Percentiles rank a stretch among this genome's conserved stretches.
These are phyloP conservation scores for Berberis vulgaris DNA, from an alignment of 164 flowering plant species.

Conservation along the genomic window DNA sequence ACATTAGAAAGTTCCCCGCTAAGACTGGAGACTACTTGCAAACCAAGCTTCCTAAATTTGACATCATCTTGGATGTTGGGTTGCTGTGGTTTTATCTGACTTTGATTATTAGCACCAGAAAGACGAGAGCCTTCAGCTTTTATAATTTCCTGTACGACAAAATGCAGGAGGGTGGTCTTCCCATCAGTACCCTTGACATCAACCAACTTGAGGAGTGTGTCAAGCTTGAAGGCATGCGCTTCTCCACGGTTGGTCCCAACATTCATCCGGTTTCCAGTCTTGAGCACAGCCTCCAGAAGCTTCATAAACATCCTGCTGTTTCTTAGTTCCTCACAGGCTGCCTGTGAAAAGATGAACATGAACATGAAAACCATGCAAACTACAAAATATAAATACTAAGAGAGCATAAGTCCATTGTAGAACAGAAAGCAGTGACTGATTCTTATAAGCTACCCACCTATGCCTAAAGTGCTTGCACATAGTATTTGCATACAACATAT, in stretches of 20 bases:
- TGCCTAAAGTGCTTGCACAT: too few species aligned
- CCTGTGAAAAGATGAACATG: slow-evolving; percentile 27
- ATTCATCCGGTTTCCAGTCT: slow-evolving; percentile 88
- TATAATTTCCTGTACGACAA: slow-evolving; percentile 88
- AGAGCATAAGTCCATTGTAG: too few species aligned
- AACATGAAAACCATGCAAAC: too few species aligned
- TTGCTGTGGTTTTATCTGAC: slow-evolving; percentile 10
- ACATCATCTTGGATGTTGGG: slow-evolving; percentile 44
- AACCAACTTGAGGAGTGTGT: slow-evolving; percentile 87
- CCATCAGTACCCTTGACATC: slow-evolving; percentile 95
- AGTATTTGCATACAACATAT: too few species aligned
- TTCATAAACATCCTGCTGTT: slow-evolving; percentile 80
- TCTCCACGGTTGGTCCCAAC: slow-evolving; percentile 89
- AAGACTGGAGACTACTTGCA: slow-evolving; percentile 72
- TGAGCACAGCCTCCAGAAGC: slow-evolving; percentile 83
- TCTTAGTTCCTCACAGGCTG: slow-evolving; percentile 77
- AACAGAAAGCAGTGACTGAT: too few species aligned
- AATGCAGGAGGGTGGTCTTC: slow-evolving; percentile 84
- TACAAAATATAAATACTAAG: too few species aligned
- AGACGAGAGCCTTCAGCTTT: slow-evolving; percentile 71
- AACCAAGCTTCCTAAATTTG: slow-evolving; percentile 62
- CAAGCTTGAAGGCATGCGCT: slow-evolving; percentile 88
- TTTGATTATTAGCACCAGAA: slow-evolving; percentile 28
- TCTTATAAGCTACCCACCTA: too few species aligned
- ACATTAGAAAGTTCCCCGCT: slow-evolving; percentile 70